Conservation (phyloP, 2,329 filamentous ascomycete genomes). For the Canariomyces notabilis region DNA sequence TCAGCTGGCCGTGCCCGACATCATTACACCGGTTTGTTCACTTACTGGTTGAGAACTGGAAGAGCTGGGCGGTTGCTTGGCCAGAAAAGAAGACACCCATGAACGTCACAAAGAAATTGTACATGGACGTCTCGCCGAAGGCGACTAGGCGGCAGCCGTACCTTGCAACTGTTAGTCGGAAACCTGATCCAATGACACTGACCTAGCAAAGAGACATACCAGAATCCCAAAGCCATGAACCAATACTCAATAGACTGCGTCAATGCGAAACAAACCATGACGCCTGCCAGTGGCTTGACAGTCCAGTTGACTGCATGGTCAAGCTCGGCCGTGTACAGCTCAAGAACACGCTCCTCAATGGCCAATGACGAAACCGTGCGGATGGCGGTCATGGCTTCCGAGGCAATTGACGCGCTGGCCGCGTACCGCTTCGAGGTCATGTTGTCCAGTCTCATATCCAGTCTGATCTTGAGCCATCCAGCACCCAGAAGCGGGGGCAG, state of each 20-base stretch:
- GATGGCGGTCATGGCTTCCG: conserved; percentile 31
- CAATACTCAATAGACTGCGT: conserved; percentile 38
- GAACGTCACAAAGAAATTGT: conserved; percentile 47
- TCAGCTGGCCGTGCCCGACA: too few relatives aligned
- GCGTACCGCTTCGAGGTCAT: conserved; percentile 32
- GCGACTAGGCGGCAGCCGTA: conserved; percentile 36
- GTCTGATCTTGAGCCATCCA: conserved; percentile 36
- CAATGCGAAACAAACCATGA: conserved; percentile 34
- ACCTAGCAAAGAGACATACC: conserved; percentile 22
- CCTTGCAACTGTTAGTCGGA: conserved; percentile 13
- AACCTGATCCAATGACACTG: background rate
- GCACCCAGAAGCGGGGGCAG: conserved; percentile 34
- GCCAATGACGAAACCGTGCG: conserved; percentile 24
- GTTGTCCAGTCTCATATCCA: conserved; percentile 38
- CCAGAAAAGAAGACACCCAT: conserved; percentile 45
- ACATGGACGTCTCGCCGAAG: conserved; percentile 35
- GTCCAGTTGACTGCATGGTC: conserved; percentile 28
- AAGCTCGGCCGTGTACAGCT: conserved; percentile 34
- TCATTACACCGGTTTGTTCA: conserved; percentile 8
- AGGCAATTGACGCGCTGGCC: conserved; percentile 38
- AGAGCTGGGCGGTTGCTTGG: conserved; percentile 38
- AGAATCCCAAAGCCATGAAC: conserved; percentile 39
- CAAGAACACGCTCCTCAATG: conserved; percentile 25
- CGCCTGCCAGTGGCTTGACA: conserved; percentile 20
- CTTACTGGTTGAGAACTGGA: conserved; percentile 42